phyloP scores from a whole-genome alignment of 2,329 filamentous ascomycete genomes.

The Hypoxylon rubiginosum region DNA sequence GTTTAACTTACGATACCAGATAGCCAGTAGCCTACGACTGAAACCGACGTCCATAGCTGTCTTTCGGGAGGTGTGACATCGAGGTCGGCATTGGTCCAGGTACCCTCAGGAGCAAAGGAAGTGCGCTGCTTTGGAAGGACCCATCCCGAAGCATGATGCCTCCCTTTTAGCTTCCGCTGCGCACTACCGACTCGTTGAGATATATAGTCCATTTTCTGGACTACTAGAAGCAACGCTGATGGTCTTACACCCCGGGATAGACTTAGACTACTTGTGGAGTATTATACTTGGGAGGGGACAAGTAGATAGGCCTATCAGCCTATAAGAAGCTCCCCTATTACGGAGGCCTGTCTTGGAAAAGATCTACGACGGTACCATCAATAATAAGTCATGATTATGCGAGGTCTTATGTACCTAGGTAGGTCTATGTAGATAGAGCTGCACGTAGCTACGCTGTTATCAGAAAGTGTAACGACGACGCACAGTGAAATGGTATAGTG shows the following conservation, averaged over 20 bases:
- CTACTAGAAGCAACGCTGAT: too few relatives aligned
- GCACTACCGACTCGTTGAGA: background rate
- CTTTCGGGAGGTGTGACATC: constrained; percentile 18
- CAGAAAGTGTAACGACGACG: background rate
- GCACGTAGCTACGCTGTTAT: background rate
- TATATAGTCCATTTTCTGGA: background rate
- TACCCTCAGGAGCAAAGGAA: constrained; percentile 8
- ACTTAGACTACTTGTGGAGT: background rate
- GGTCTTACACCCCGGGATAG: background rate
- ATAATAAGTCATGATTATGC: background rate
- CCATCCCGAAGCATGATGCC: background rate
- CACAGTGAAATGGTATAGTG: background rate
- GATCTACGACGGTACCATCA: background rate
- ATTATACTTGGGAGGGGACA: background rate
- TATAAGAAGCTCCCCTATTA: background rate
- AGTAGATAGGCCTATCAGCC: too few relatives aligned
- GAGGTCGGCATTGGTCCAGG: constrained; percentile 21
- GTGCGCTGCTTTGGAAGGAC: constrained; percentile 4
- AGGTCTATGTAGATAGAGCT: background rate
- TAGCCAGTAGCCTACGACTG: constrained; percentile 19
- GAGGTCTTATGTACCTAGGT: too few relatives aligned
- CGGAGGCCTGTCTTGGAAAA: background rate
- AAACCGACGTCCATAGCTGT: constrained; percentile 9
- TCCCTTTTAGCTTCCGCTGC: background rate
- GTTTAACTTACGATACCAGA: constrained; percentile 16